Evolutionary conservation across 306 rosid species (phyloP), one percentile per base, ranked within the genome.

Genomic region (Vigna radiata): DNA sequence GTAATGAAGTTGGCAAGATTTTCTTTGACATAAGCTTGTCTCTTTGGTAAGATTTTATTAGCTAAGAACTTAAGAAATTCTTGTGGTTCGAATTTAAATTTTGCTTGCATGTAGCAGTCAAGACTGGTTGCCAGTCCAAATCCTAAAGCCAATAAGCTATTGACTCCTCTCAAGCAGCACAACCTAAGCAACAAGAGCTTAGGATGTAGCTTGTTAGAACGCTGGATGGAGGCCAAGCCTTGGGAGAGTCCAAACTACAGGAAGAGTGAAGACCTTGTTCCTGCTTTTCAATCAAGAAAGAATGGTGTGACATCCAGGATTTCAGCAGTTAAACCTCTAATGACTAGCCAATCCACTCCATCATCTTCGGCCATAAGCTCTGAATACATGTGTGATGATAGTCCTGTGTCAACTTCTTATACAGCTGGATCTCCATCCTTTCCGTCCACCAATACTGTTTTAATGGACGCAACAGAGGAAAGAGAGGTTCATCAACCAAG

Each of bases 211-310:
- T 92, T 92, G 87, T 77, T 92, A 78, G 97, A 95, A 37, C 68
- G 89, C 5, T 92, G 97, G 97, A 89, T 89, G 95, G 93, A 85
- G 0, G 16, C 86, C 46, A 92, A 87, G 77, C 94, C 98, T 53
- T 90, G 97, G 97, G 96, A 91, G 78, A 88, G 77, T 77, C 91
- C 91, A 19, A 65, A 84, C 18, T 84, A 89, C 0, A 82, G 81
- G 75, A 90, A 55, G 73, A 87, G 81, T 72, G 89, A 90, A 73
- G 85, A 82, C 62, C 33, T 65, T 73, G 59, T 48, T 39, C 70
- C 76, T 52, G 43, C 59, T 17, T 72, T 89, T 69, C 79, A 61
- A 64, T 68, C 91, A 47, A 86, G 87, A 79, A 92, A 72, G 77
- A 90, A 92, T 79, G 82, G 88, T 47, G 70, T 91, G 48, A 89